phyloP scores from a whole-genome alignment of 257 asterid genomes.

The Ballota nigra region DNA sequence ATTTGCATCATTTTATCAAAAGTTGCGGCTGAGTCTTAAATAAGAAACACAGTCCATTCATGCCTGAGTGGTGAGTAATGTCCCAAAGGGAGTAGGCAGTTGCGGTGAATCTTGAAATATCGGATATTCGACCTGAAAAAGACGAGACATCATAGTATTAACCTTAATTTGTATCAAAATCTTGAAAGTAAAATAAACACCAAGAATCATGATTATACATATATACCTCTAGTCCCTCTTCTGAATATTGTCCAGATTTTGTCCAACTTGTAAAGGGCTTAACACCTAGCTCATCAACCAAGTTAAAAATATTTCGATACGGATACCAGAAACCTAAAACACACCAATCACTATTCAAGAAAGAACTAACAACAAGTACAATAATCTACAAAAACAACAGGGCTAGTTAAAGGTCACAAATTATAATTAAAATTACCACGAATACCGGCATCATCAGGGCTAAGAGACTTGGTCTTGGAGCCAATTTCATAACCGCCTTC shows the following conservation, averaged over 20 bases:
- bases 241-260: conserved; percentile 55
- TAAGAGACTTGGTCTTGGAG: conserved; percentile 41
- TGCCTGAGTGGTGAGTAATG: conserved; percentile 53
- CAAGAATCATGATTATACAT: conserved; percentile 21
- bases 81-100: conserved; percentile 60
- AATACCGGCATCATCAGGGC: conserved; percentile 59
- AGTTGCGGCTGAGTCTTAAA: not conserved
- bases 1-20: not conserved
- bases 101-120: conserved; percentile 45
- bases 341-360: not conserved
- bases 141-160: not conserved
- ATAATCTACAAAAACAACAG: not conserved
- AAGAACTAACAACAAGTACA: no score
- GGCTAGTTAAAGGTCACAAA: no score
- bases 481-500: conserved; percentile 72
- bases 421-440: no score
- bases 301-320: conserved; percentile 46
- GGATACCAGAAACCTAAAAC: conserved; percentile 56
- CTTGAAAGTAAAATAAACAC: not conserved
- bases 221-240: conserved; percentile 51
- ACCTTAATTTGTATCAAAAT: not conserved
- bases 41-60: not conserved
- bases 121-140: conserved; percentile 55
- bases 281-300: conserved; percentile 54
- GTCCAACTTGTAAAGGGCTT: conserved; percentile 59